phyloP scores from a whole-genome alignment of 371 early-diverging fungal species.

The Nematocida sp. region DNA sequence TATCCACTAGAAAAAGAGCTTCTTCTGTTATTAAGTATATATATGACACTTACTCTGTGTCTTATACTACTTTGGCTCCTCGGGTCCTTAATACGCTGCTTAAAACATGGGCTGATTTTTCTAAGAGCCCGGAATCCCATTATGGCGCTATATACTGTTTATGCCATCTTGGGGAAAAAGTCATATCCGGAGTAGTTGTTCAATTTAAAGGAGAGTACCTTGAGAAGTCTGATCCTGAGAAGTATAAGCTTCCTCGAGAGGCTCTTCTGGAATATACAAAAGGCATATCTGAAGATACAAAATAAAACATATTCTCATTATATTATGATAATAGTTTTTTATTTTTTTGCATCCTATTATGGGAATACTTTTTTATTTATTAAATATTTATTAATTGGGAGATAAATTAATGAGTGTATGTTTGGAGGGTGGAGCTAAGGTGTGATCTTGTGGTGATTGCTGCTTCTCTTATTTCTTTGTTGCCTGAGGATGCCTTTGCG shows the following conservation, averaged over 20 bases:
- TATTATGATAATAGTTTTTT: not conserved
- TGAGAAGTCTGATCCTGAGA: conserved; percentile 27
- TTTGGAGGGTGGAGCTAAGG: conserved; percentile 24
- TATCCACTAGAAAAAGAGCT: conserved; percentile 54
- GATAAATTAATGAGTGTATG: too few relatives aligned
- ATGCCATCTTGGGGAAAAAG: conserved; percentile 48
- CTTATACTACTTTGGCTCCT: conserved; percentile 66
- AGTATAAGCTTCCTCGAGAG: conserved; percentile 40
- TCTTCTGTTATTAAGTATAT: conserved; percentile 65
- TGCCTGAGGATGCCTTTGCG: conserved; percentile 19
- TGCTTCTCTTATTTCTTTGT: conserved; percentile 35
- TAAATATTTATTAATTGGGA: too few relatives aligned
- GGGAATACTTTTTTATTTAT: not conserved
- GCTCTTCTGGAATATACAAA: conserved; percentile 29
- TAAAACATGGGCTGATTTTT: conserved; percentile 64
- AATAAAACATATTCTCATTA: not conserved
- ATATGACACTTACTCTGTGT: conserved; percentile 60
- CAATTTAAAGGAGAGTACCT: conserved; percentile 49
- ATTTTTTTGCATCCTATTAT: not conserved
- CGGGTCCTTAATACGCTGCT: conserved; percentile 64
- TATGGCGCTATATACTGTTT: conserved; percentile 65
- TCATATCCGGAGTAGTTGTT: conserved; percentile 39
- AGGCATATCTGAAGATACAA: not conserved
- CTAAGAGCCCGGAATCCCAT: conserved; percentile 59
- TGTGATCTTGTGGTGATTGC: conserved; percentile 34